Base-by-base conservation (phyloP, 2,329 filamentous ascomycete genomes). In the Botrytis fragariae region DNA sequence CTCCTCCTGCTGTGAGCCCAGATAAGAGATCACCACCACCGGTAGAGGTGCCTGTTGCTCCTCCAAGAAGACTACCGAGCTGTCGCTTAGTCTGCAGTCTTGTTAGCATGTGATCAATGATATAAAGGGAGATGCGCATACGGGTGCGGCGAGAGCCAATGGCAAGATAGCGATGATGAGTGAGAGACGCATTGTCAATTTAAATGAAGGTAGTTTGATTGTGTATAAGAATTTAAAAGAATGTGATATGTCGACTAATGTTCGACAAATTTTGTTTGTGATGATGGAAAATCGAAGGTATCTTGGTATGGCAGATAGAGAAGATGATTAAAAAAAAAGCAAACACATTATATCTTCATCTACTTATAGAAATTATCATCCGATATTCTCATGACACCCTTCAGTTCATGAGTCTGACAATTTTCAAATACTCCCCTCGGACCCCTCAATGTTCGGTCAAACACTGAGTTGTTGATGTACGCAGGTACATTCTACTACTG, bases 141-240 rank as follows among this genome's bases (percentile, higher is more conserved):
- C 69, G 3, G 59, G 69, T n/a, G 44, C 60, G 18, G 44, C 59
- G 14, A 71, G 44, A 39, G 59, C n/a, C 5, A 71, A 20, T 29
- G 69, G 69, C 0, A 64, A 45, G 18, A 71, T 25, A 22, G 44
- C 44, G 44, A 71, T 22, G 4, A 54, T n/a, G 57, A 71, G 5
- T n/a, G 69, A 64, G n/a, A 64, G 29, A 51, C 44, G 69, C 69
- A 71, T 71, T 29, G 29, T 62, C 25, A 25, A 32, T 29, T 51
- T 14, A 6, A 20, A 25, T 18, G 45, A 12, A 20, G 18, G 16
- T 35, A 54, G 4, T n/a, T 16, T 54, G 16, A 32, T 29, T 57
- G n/a, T 29, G 37, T 64, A n/a, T 18, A 12, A n/a, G 29, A 35
- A 60, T 25, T 32, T 7, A 44, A 61, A 44, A 4, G 12, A 29